Conservation (phyloP, 2,329 filamentous ascomycete genomes). For the Aspergillus texensis region DNA sequence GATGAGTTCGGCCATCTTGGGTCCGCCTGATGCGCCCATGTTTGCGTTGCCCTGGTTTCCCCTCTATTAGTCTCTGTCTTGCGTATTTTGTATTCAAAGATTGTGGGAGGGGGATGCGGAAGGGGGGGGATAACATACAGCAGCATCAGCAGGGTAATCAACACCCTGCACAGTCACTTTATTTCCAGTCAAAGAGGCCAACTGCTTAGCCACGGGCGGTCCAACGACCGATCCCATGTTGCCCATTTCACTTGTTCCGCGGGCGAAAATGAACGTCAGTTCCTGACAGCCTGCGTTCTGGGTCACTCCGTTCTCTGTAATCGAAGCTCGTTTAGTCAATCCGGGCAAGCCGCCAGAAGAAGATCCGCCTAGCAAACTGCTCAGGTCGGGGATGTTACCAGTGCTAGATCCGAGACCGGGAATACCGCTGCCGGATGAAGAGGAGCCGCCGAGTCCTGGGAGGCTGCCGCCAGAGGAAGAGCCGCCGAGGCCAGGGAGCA, state of each 20-base stretch:
- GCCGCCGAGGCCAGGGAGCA: neutral
- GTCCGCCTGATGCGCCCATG: conserved; percentile 32
- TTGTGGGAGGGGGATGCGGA: too few species aligned
- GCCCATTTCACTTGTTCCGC: conserved; percentile 45
- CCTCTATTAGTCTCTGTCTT: neutral
- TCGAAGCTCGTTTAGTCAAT: conserved; percentile 25
- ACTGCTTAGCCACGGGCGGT: conserved; percentile 34
- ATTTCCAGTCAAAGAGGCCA: conserved; percentile 27
- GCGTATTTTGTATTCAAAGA: neutral
- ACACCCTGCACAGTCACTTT: conserved; percentile 38
- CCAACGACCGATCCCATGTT: conserved; percentile 49
- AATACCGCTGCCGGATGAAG: conserved; percentile 1
- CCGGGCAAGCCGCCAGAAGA: neutral
- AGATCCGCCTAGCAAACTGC: conserved; percentile 3
- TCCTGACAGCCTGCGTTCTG: conserved; percentile 44
- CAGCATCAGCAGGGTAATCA: conserved; percentile 32
- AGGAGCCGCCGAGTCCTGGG: neutral
- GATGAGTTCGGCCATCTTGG: conserved; percentile 33
- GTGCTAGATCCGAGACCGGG: conserved; percentile 1
- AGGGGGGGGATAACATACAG: conserved; percentile 13
- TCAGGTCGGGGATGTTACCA: neutral
- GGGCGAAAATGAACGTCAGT: conserved; percentile 48
- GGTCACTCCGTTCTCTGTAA: conserved; percentile 43
- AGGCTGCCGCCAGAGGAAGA: too few species aligned
- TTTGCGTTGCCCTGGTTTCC: conserved; percentile 28